Evolutionary conservation across 306 rosid genomes (phyloP), one percentile per base, ranked within the genome.

Genomic region (Vicia villosa): DNA sequence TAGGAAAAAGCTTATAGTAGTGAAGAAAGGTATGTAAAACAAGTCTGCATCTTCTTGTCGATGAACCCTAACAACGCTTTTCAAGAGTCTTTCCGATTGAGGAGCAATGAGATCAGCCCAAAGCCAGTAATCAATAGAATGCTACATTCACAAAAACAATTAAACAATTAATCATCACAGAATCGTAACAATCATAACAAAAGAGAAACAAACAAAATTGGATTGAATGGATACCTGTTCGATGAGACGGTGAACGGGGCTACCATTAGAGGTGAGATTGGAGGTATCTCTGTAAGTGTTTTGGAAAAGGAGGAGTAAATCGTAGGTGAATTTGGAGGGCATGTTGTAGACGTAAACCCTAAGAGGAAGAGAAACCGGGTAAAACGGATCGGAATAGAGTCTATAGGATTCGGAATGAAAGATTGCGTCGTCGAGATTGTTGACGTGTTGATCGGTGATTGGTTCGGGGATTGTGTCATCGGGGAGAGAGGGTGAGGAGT

Each of bases 241-340:
- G 78, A 93, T 76, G 62, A 93, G 96, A 51, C 98, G 94, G 79
- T 93, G 98, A 20, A 93, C 91, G 61, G 98, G 98, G 79, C 97
- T 88, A 16, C 98, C 98, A 58, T 93, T 93, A 8, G 98, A 93
- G 81, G 97, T 93, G 70, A 93, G 91, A 80, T 93, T 90, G 32
- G 86, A 84, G 40, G 97, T 93, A 8, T 82, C 87, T 49, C 56
- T 76, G 59, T 90, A 93, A 2, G 88, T 77, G 8, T 79, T 81
- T 10, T 62, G 50, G 80, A 93, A 93, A 61, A 88, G 83, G 84
- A 84, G 74, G 7, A 93, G 91, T 40, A 93, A 83, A 85, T 93
- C 96, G 72, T 69, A 84, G 46, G 96, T 93, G 81, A 93, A 93
- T 58, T 90, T 93, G 20, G 40, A 13, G 0, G 98, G 98, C 98